These are phyloP conservation scores for Protomyces macrosporus DNA, from an alignment of 1,139 yeast genomes.

Conservation along the genomic window DNA sequence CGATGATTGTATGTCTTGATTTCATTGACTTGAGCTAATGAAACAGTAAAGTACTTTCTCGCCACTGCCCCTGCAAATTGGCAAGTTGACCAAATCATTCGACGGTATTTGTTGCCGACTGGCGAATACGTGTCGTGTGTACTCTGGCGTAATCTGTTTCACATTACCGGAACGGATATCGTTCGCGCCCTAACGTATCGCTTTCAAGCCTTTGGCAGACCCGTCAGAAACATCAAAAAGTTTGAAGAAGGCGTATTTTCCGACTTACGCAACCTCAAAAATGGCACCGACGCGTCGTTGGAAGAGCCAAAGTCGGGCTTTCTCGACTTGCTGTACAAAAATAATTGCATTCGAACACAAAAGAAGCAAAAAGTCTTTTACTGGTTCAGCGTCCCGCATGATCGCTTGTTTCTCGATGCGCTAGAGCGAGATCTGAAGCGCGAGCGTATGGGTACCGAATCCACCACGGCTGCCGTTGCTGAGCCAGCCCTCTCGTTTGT, in stretches of 20 bases:
- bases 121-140: constrained; percentile 91
- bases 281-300: constrained; percentile 80
- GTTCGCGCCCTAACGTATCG: constrained; percentile 86
- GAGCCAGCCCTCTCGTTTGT: constrained; percentile 45
- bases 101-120: constrained; percentile 77
- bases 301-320: constrained; percentile 86
- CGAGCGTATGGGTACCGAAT: constrained; percentile 45
- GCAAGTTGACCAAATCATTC: constrained; percentile 81
- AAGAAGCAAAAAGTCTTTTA: constrained; percentile 95
- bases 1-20: background rate
- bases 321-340: constrained; percentile 74
- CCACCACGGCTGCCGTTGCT: constrained; percentile 42
- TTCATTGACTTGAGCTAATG: background rate
- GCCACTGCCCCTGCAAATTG: constrained; percentile 94
- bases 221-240: constrained; percentile 77
- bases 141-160: constrained; percentile 80
- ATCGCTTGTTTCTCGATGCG: constrained; percentile 87
- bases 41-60: constrained; percentile 56
- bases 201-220: constrained; percentile 84
- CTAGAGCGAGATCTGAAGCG: constrained; percentile 85
- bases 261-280: constrained; percentile 77
- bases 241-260: constrained; percentile 96
- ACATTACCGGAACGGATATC: constrained; percentile 92
- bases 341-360: constrained; percentile 85
- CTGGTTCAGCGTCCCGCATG: constrained; percentile 96